Evolutionary conservation across 2,329 filamentous ascomycete species (phyloP).

Genomic region (Sclerotinia subarctica): DNA sequence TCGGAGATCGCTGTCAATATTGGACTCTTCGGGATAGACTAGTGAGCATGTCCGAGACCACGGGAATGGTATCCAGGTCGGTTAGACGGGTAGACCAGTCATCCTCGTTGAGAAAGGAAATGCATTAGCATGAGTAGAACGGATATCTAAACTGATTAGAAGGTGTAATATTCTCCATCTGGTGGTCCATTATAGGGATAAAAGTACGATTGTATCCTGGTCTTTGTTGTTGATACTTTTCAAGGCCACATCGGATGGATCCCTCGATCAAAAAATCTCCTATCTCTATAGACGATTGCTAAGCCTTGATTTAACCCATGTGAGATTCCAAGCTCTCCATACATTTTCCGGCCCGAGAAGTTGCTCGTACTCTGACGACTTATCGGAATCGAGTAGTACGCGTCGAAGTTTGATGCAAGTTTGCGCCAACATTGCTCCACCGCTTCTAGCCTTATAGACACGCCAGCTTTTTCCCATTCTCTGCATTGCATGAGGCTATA

Average conservation of each 20-base stretch:
- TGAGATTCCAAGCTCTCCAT: neutral
- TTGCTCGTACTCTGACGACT: conserved; percentile 6
- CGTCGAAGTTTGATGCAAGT: conserved; percentile 15
- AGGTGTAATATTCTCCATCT: neutral
- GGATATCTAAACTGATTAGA: neutral
- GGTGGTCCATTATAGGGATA: neutral
- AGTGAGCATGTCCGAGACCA: neutral
- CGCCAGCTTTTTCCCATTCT: conserved; percentile 24
- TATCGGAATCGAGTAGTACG: conserved; percentile 12
- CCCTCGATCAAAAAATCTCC: neutral
- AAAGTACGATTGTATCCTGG: neutral
- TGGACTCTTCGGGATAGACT: neutral
- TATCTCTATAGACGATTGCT: neutral
- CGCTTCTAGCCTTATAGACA: conserved; percentile 28
- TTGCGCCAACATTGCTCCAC: conserved; percentile 23
- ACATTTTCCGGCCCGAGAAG: neutral
- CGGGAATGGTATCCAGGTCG: neutral
- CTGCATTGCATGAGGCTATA: conserved; percentile 29
- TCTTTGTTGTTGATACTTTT: neutral
- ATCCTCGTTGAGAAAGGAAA: neutral
- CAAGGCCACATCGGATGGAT: neutral
- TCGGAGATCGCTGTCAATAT: neutral
- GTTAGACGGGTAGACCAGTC: neutral
- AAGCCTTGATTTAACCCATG: neutral
- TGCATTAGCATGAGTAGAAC: neutral